phyloP scores from a whole-genome alignment of 352 stramenopile species.

The Globisporangium middletonii region DNA sequence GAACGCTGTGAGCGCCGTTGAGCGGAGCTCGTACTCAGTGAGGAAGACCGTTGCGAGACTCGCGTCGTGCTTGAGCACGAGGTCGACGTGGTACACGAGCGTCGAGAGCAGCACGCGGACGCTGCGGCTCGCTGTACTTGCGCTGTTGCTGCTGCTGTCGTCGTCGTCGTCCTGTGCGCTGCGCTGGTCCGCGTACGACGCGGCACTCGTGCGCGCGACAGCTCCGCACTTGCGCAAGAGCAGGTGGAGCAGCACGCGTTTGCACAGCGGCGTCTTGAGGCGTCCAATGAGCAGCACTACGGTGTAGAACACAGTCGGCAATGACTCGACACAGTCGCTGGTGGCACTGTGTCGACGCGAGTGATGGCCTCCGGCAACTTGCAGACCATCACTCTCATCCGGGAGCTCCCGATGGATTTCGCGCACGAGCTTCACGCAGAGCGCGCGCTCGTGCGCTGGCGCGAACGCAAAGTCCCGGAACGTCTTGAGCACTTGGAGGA shows the following conservation, averaged over 20 bases:
- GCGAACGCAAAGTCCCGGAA: constrained; percentile 33
- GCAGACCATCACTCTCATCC: constrained; percentile 5
- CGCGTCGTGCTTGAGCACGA: constrained; percentile 39
- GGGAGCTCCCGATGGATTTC: constrained; percentile 26
- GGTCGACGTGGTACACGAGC: constrained; percentile 50
- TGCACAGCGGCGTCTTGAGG: constrained; percentile 25
- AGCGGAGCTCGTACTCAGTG: constrained; percentile 28
- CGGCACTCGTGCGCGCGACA: constrained; percentile 1
- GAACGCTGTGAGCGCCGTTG: constrained; percentile 28
- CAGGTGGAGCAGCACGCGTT: constrained; percentile 27
- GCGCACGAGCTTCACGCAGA: constrained; percentile 39
- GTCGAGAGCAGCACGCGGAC: constrained; percentile 35
- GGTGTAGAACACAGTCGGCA: constrained; percentile 37
- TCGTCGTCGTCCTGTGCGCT: neutral
- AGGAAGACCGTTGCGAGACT: constrained; percentile 30
- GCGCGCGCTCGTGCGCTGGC: constrained; percentile 22
- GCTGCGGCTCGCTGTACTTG: constrained; percentile 5
- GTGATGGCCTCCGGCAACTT: too few species aligned
- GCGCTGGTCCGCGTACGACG: constrained; percentile 9
- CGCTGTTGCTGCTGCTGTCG: neutral
- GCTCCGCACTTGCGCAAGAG: constrained; percentile 28
- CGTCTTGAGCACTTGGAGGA: constrained; percentile 43
- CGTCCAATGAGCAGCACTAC: constrained; percentile 31
- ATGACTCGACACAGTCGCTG: constrained; percentile 17
- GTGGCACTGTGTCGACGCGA: too few species aligned